A percentile compares a stretch with the other conserved stretches of the same genome.
Conservation (phyloP, 306 rosid genomes). For the Cyamopsis tetragonoloba region DNA sequence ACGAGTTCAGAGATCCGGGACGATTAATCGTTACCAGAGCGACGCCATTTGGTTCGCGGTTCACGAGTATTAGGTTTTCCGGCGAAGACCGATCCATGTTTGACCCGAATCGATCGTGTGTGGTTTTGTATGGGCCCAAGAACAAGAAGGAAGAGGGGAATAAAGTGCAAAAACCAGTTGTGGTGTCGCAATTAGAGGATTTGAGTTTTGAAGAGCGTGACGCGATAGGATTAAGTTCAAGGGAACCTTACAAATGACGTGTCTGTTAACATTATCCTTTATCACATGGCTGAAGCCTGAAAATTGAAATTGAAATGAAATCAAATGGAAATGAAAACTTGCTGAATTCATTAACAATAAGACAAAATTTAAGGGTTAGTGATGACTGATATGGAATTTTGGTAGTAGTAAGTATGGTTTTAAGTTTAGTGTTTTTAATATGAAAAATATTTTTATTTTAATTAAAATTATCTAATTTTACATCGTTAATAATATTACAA, state of each 20-base stretch:
- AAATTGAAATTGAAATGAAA: too few relatives aligned
- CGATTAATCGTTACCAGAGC: conserved; percentile 79
- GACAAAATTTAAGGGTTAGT: too few relatives aligned
- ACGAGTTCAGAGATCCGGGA: conserved; percentile 71
- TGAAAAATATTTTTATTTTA: too few relatives aligned
- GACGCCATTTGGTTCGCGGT: conserved; percentile 51
- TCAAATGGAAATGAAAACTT: too few relatives aligned
- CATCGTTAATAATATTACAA: too few relatives aligned
- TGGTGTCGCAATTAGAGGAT: background rate
- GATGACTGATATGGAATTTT: too few relatives aligned
- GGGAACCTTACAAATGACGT: background rate
- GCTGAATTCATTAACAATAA: too few relatives aligned
- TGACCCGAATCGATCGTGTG: background rate
- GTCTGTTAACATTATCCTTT: background rate
- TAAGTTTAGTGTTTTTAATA: too few relatives aligned
- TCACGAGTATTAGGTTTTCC: conserved; percentile 57
- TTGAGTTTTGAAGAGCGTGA: conserved; percentile 2
- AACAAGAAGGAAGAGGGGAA: too few relatives aligned
- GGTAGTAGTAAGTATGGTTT: too few relatives aligned
- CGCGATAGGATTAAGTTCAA: background rate
- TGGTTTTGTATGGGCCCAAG: background rate
- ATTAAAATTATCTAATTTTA: too few relatives aligned
- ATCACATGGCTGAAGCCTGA: too few relatives aligned
- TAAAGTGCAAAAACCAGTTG: background rate
- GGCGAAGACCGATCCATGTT: conserved; percentile 40